Percentiles rank a stretch among this genome's conserved stretches.
Evolutionary conservation across 257 asterid species (phyloP).

Genomic region (Mitragyna speciosa): DNA sequence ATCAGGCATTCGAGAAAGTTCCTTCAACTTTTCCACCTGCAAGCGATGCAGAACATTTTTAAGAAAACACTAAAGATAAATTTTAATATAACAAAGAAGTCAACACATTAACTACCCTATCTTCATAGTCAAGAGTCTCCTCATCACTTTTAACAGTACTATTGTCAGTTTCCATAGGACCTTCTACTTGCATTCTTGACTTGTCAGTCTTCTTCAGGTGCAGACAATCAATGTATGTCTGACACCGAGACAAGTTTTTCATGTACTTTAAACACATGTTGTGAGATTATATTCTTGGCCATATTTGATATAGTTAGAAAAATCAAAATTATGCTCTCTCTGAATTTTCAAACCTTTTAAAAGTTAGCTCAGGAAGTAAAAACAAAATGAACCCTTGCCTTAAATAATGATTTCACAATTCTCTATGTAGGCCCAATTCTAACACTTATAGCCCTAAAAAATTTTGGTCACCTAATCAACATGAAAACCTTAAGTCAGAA

Average conservation of each 20-base stretch:
- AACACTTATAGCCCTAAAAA: slow-evolving; percentile 92
- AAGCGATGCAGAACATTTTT: slow-evolving; percentile 20
- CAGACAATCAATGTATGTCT: slow-evolving; percentile 96
- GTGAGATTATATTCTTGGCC: neutral
- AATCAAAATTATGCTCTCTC: neutral
- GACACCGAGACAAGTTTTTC: slow-evolving; percentile 31
- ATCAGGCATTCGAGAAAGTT: slow-evolving; percentile 80
- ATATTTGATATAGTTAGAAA: neutral
- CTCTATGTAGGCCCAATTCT: slow-evolving; percentile 94
- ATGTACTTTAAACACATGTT: slow-evolving; percentile 13
- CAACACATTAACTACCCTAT: slow-evolving; percentile 41
- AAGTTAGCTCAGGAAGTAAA: slow-evolving; percentile 3
- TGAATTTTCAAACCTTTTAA: neutral
- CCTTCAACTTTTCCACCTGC: slow-evolving; percentile 75
- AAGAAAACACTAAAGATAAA: slow-evolving; percentile 9
- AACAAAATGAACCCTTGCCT: slow-evolving; percentile 43
- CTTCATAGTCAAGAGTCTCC: slow-evolving; percentile 42
- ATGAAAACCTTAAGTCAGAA: slow-evolving; percentile 30
- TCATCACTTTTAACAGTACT: slow-evolving; percentile 33
- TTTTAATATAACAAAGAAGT: slow-evolving; percentile 8
- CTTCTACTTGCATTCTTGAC: slow-evolving; percentile 77
- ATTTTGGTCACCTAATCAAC: slow-evolving; percentile 84
- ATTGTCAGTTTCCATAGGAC: slow-evolving; percentile 71
- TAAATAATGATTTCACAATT: slow-evolving; percentile 89
- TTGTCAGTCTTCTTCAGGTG: slow-evolving; percentile 84